Evolutionary conservation across 306 rosid species (phyloP), one percentile per base, ranked within the genome.

Genomic region (Parietaria judaica): DNA sequence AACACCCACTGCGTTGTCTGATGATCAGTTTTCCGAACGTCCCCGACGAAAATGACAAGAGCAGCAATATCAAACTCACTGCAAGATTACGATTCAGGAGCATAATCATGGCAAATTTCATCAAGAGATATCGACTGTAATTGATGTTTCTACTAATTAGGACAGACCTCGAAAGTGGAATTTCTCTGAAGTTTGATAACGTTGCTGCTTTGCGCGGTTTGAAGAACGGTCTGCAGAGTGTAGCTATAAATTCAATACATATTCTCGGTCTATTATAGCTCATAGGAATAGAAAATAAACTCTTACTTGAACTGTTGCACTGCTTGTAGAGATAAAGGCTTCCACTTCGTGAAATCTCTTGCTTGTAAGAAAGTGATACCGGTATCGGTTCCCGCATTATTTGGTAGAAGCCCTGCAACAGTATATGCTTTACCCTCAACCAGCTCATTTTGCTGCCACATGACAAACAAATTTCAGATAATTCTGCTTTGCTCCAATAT

Each of bases 11-110:
- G 98, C 75, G 77, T 88, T 78, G 68, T 83, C 64, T 80, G 89
- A 52, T 79, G 82, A 60, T 69, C 73, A 47, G 78, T 61, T 58
- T 65, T 67, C 77, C 73, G 70, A 69, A 77, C 88, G 45, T 77
- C 85, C 64, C 95, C 98, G 66, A 85, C 92, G 58, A 83, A 84
- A 74, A 91, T 82, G 75, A 91, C 77, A 54, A 73, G 70, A 55
- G 87, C 96, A 72, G 76, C 92, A 47, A 79, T 64, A 60, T 91
- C 96, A 67, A 91, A 91, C 66, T 86, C 98, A 15, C 98, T 91
- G 78, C 55, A 49, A 34, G 66, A 23, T 23, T 23, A 23, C 31
- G 31, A 23, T 23, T 23, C 1, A 23, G 2, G 31, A 23, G 31
- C 31, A 23, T 23, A 23, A 23, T 23, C 31, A 23, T 23, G 31